Base-by-base conservation (phyloP, 176 grass and related monocot species). In the Hyparrhenia diplandra region DNA sequence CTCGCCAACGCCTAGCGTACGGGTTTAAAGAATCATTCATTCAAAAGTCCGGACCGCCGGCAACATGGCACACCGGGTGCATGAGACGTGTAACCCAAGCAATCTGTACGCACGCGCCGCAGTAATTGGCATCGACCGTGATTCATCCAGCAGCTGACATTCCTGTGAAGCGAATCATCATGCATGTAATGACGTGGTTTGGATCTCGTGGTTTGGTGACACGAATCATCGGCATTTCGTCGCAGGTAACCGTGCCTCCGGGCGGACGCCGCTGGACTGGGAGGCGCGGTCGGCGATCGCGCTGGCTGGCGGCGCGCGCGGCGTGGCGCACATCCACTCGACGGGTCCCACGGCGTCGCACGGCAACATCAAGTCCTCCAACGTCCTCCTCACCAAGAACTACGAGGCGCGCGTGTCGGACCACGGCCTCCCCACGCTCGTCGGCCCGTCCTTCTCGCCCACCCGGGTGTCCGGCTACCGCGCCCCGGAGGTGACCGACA, bases 301-400 rank as follows among this genome's bases (percentile, higher is more conserved):
- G 29, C 84, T 95, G 0, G 75, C 96, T n/a, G 71, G 84, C 90
- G 16, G n/a, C n/a, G 96, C 96, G 28, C 84, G 72, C 12, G 92
- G 92, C 40, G 32, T 32, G 18, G 78, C 75, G 58, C 78, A 93
- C 96, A 98, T 98, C 84, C 96, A 98, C 87, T 92, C 92, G 10
- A 89, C 84, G 1, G 28, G 37, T 0, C 84, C 92, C 2, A 85
- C 88, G 54, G 82, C 90, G 84, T 98, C 96, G 17, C 96, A 98
- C 46, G 96, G 96, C 84, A 98, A 98, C 86, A 95, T 98, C 81
- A 98, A 98, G 82, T 98, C 96, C 25, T 98, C 96, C 58, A 98
- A 98, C 82, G 88, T 98, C 31, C 96, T 98, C 46, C 92, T 98
- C 78, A 93, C 96, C 78, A 95, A 93, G 78, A 84, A 63, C 37